Percentiles rank a stretch among this genome's conserved stretches.
Conservation (phyloP, 495 filamentous ascomycete species). For the Paragyromitra xinjiangensis region DNA sequence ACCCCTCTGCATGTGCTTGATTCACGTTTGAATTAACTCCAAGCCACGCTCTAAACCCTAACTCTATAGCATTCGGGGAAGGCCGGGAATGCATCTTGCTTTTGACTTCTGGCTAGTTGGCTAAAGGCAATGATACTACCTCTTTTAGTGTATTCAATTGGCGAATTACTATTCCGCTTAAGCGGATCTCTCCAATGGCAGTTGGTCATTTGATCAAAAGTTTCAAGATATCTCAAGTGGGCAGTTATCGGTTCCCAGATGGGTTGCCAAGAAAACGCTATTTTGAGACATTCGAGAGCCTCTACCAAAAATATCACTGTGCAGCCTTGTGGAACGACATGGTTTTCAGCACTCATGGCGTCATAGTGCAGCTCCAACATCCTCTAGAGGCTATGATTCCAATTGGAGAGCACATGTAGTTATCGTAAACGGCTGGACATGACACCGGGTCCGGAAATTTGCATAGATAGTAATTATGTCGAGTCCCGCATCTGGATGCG, state of each 20-base stretch:
- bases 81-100: background rate
- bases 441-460: conserved; percentile 29
- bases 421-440: conserved; percentile 29
- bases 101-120: no score
- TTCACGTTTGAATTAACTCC: background rate
- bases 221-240: conserved; percentile 20
- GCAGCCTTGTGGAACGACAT: conserved; percentile 3
- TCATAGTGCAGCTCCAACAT: conserved; percentile 12
- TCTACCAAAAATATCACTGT: conserved; percentile 17
- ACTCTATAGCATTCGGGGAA: no score
- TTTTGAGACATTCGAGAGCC: conserved; percentile 6
- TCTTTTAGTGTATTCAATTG: background rate
- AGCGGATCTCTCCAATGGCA: background rate
- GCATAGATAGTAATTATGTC: conserved; percentile 23
- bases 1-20: background rate
- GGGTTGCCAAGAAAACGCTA: conserved; percentile 25
- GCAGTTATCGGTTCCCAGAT: background rate
- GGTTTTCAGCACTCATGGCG: background rate
- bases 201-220: background rate
- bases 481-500: conserved; percentile 37
- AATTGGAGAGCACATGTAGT: conserved; percentile 20
- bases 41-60: background rate
- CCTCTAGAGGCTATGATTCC: background rate
- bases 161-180: background rate
- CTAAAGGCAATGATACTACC: background rate